These are phyloP conservation scores for Avena insularis DNA, from an alignment of 176 grass and related monocot genomes.

Conservation along the genomic window DNA sequence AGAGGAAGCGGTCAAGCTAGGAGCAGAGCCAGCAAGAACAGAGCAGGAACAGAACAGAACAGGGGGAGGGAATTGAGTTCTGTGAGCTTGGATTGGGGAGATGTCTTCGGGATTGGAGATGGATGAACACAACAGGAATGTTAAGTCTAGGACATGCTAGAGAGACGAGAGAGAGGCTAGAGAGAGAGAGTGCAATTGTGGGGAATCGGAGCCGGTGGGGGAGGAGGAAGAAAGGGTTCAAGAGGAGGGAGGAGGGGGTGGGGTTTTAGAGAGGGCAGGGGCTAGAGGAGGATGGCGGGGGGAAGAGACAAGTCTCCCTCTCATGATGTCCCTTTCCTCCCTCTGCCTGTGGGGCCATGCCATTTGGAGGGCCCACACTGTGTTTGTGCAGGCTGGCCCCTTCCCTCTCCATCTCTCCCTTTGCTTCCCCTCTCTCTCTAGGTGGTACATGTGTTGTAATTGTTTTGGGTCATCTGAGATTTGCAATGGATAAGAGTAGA, in stretches of 20 bases:
- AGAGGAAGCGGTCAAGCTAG: conserved; percentile 42
- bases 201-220: conserved; percentile 23
- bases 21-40: conserved; percentile 41
- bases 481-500: conserved; percentile 22
- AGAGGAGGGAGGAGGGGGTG: conserved; percentile 48
- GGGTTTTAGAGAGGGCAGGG: conserved; percentile 60
- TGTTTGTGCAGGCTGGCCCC: conserved; percentile 23
- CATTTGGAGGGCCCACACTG: conserved; percentile 3
- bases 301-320: conserved; percentile 64
- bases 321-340: conserved; percentile 46
- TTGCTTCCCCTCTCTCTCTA: conserved; percentile 37
- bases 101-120: conserved; percentile 34
- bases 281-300: neutral
- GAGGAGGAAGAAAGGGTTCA: conserved; percentile 58
- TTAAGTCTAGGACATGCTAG: conserved; percentile 8
- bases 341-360: conserved; percentile 34
- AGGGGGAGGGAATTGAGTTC: conserved; percentile 2
- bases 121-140: conserved; percentile 32
- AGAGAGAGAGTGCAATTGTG: neutral
- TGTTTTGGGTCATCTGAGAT: conserved; percentile 27
- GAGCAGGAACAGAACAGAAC: conserved; percentile 22
- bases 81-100: conserved; percentile 1
- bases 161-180: neutral
- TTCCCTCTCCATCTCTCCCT: neutral
- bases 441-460: conserved; percentile 52